Evolutionary conservation across 371 early-diverging fungal species (phyloP).

Genomic region (Catenaria anguillulae): DNA sequence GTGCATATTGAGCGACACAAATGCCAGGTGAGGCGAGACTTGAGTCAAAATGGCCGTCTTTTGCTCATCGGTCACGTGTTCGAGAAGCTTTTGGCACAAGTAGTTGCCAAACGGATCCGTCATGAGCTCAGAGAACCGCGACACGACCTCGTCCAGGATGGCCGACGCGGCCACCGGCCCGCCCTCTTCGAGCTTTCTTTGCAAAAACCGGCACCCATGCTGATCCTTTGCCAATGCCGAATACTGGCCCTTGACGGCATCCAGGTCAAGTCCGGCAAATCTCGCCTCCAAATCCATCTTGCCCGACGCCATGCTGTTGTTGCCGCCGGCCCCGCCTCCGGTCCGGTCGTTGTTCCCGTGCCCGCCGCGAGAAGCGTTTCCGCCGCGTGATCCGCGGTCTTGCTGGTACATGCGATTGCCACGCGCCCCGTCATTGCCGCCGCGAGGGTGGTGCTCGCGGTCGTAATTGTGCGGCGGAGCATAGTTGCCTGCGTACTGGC

Average conservation of each 20-base stretch:
- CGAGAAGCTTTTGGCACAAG: constrained; percentile 74
- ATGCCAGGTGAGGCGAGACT: constrained; percentile 54
- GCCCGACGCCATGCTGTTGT: background rate
- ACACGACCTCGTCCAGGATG: constrained; percentile 57
- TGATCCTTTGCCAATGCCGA: constrained; percentile 73
- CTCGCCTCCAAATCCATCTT: constrained; percentile 14
- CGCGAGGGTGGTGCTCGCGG: too few relatives aligned
- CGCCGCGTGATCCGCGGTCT: too few relatives aligned
- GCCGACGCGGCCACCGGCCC: constrained; percentile 36
- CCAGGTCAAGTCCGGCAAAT: constrained; percentile 45
- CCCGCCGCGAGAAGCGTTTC: too few relatives aligned
- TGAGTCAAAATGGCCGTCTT: constrained; percentile 49
- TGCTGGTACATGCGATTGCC: too few relatives aligned
- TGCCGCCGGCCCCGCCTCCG: too few relatives aligned
- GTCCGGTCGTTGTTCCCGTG: too few relatives aligned
- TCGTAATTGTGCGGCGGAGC: too few relatives aligned
- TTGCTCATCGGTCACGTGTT: constrained; percentile 58
- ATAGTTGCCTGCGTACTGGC: too few relatives aligned
- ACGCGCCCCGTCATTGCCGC: too few relatives aligned
- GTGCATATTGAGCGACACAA: constrained; percentile 82
- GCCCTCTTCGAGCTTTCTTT: constrained; percentile 66
- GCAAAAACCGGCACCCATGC: constrained; percentile 75
- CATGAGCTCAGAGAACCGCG: constrained; percentile 65
- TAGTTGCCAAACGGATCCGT: constrained; percentile 89
- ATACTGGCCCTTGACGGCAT: constrained; percentile 53